phyloP scores from a whole-genome alignment of 2,329 filamentous ascomycete species.

The Paraconiothyrium sp. region DNA sequence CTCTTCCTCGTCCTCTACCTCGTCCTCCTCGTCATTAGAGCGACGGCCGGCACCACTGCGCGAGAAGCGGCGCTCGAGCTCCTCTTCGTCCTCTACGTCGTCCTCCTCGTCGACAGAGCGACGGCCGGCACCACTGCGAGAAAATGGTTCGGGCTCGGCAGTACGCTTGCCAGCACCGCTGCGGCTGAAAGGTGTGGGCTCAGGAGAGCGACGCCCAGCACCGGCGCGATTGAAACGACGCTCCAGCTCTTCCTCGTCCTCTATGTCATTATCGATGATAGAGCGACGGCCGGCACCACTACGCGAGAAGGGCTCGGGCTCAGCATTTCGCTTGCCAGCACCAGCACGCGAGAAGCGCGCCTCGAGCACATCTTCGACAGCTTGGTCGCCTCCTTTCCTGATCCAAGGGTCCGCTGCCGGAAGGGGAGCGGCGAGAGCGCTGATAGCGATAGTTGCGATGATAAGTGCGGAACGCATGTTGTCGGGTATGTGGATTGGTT shows the following conservation, averaged over 20 bases:
- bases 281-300: no score
- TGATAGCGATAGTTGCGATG: conserved; percentile 11
- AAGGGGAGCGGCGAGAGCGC: background rate
- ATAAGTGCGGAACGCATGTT: conserved; percentile 10
- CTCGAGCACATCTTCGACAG: background rate
- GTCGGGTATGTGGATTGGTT: background rate
- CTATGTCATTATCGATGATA: background rate
- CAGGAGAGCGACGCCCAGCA: no score
- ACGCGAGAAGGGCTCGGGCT: no score
- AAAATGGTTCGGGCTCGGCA: no score
- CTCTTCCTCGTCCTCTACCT: background rate
- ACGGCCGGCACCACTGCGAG: background rate
- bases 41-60: background rate
- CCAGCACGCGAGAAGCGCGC: background rate
- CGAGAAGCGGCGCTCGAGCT: background rate
- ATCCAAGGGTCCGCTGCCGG: background rate
- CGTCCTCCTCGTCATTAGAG: background rate
- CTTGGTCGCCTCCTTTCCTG: no score
- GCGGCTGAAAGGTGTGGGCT: no score
- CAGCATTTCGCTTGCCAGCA: no score
- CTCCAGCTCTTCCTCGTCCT: background rate
- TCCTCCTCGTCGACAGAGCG: background rate
- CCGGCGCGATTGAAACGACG: background rate
- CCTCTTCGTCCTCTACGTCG: background rate
- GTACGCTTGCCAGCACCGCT: no score